These are phyloP conservation scores for Phalaenopsis aphrodite DNA, from an alignment of 106 monocot species.

Conservation along the genomic window DNA sequence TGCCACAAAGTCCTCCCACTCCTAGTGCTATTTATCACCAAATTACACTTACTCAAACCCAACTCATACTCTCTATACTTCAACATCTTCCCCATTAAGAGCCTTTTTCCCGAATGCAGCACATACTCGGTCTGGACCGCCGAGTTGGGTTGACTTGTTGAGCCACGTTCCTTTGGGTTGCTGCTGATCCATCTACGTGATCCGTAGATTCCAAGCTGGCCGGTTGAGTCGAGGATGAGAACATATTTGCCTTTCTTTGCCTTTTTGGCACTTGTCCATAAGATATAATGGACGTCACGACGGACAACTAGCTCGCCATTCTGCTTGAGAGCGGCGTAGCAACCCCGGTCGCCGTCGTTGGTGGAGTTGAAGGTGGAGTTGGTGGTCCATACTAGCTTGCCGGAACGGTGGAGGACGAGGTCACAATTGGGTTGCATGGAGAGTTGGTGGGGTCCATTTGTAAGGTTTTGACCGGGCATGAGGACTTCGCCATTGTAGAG, in stretches of 20 bases:
- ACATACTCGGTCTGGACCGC: slow-evolving; percentile 6
- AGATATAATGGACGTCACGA: slow-evolving; percentile 19
- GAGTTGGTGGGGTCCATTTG: slow-evolving; percentile 18
- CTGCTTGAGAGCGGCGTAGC: slow-evolving; percentile 25
- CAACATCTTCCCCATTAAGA: slow-evolving; percentile 6
- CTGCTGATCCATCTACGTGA: slow-evolving; percentile 16
- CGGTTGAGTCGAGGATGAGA: slow-evolving; percentile 20
- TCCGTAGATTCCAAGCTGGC: slow-evolving; percentile 18
- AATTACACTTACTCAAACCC: slow-evolving; percentile 10
- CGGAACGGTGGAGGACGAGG: slow-evolving; percentile 20
- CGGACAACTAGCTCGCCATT: slow-evolving; percentile 30
- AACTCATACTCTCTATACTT: slow-evolving; percentile 18
- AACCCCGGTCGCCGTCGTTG: neutral
- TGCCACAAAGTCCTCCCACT: slow-evolving; percentile 21
- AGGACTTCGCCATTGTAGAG: slow-evolving; percentile 31
- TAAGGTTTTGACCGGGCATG: slow-evolving; percentile 28
- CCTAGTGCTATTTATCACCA: slow-evolving; percentile 14
- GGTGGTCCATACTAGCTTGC: slow-evolving; percentile 13
- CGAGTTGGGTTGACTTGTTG: too few species aligned
- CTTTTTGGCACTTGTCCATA: slow-evolving; percentile 19
- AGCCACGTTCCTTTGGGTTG: slow-evolving; percentile 11
- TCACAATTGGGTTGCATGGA: slow-evolving; percentile 29
- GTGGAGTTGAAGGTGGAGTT: slow-evolving; percentile 2
- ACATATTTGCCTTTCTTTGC: slow-evolving; percentile 30
- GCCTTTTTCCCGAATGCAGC: slow-evolving; percentile 12